A percentile compares a stretch with the other conserved stretches of the same genome.
phyloP scores from a whole-genome alignment of 2,329 filamentous ascomycete genomes.

The Purpureocillium lavendulum region DNA sequence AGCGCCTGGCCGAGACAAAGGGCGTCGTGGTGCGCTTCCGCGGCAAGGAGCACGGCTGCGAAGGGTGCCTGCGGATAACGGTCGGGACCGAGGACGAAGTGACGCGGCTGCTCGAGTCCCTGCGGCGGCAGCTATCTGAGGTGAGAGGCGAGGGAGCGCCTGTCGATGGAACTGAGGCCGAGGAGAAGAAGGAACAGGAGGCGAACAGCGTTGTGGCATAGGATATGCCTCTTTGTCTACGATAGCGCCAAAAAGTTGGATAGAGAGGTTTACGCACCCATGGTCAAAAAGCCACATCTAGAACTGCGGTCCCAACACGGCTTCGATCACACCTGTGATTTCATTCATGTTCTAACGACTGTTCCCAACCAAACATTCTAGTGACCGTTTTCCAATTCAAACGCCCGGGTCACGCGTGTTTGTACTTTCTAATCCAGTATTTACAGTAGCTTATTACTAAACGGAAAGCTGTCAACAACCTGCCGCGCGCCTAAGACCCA shows the following conservation, averaged over 20 bases:
- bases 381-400: too few species aligned
- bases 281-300: too few species aligned
- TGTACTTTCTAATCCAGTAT: background rate
- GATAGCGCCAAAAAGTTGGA: too few species aligned
- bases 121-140: conserved; percentile 43
- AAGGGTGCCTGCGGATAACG: conserved; percentile 84
- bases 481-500: too few species aligned
- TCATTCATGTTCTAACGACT: too few species aligned
- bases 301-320: too few species aligned
- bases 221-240: background rate
- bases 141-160: conserved; percentile 20
- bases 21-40: conserved; percentile 92
- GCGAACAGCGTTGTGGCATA: conserved; percentile 3
- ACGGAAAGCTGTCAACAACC: too few species aligned
- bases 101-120: conserved; percentile 63
- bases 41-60: conserved; percentile 84
- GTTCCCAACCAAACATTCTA: too few species aligned
- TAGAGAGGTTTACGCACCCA: too few species aligned
- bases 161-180: background rate
- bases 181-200: background rate
- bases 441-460: conserved; percentile 1
- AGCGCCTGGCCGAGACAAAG: conserved; percentile 72
- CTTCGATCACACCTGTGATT: too few species aligned
- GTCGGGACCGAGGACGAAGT: conserved; percentile 87
- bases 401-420: background rate